These are phyloP conservation scores for Xylaria intraflava DNA, from an alignment of 495 filamentous ascomycete genomes.

Conservation along the genomic window DNA sequence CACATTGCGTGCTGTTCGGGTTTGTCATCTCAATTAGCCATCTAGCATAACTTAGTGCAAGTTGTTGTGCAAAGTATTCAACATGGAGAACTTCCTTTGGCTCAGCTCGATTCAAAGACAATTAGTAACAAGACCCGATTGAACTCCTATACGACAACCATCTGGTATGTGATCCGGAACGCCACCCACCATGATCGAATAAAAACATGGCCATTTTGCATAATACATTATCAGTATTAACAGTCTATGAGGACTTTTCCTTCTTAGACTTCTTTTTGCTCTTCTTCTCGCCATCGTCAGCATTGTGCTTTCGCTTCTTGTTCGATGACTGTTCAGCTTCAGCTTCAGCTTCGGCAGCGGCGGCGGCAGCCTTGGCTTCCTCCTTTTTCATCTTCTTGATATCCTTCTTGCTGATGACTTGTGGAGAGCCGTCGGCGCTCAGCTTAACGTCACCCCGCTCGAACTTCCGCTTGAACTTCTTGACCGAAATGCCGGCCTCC, in stretches of 20 bases:
- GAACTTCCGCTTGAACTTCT: slow-evolving; percentile 65
- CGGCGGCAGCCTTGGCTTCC: slow-evolving; percentile 42
- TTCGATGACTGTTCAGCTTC: slow-evolving; percentile 14
- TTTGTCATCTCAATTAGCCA: not conserved
- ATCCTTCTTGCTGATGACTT: slow-evolving; percentile 65
- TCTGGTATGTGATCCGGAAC: slow-evolving; percentile 32
- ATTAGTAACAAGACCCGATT: slow-evolving; percentile 17
- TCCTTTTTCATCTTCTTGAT: slow-evolving; percentile 68
- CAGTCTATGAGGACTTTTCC: slow-evolving; percentile 27
- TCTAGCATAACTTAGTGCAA: not conserved
- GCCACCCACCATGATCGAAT: slow-evolving; percentile 21
- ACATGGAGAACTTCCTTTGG: not conserved
- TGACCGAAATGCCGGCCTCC: slow-evolving; percentile 57
- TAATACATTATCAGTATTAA: slow-evolving; percentile 24
- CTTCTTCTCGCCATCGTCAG: slow-evolving; percentile 36
- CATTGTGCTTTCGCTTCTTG: slow-evolving; percentile 31
- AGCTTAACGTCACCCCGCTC: slow-evolving; percentile 61
- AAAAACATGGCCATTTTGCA: slow-evolving; percentile 22
- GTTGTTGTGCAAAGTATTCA: not conserved
- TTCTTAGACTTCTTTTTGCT: slow-evolving; percentile 41
- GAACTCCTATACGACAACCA: slow-evolving; percentile 25
- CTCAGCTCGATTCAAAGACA: slow-evolving; percentile 5
- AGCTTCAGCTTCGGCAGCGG: slow-evolving; percentile 9
- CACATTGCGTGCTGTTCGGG: too few relatives aligned
- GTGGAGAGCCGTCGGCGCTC: slow-evolving; percentile 50